These are phyloP conservation scores for Aspergillus sp. DNA, from an alignment of 2,329 filamentous ascomycete genomes.

Conservation along the genomic window DNA sequence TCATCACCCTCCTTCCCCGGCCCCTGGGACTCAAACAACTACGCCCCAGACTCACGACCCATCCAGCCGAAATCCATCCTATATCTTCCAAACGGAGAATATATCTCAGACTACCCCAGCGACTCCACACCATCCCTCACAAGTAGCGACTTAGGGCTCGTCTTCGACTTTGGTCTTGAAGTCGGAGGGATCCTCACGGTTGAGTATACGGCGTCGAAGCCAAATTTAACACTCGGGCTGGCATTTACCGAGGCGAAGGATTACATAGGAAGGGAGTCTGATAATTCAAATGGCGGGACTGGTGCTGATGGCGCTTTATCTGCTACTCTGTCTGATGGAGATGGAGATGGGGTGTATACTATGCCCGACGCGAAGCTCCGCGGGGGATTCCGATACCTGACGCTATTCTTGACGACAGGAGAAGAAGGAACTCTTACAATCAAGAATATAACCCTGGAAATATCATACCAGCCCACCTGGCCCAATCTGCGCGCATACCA, in stretches of 20 bases:
- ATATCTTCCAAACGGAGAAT: slow-evolving; percentile 31
- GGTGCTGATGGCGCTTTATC: slow-evolving; percentile 47
- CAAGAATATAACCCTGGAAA: slow-evolving; percentile 42
- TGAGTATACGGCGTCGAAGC: slow-evolving; percentile 45
- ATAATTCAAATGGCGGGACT: slow-evolving; percentile 48
- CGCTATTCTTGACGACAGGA: slow-evolving; percentile 32
- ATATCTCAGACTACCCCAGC: slow-evolving; percentile 21
- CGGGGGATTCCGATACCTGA: slow-evolving; percentile 48
- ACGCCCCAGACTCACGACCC: slow-evolving; percentile 53
- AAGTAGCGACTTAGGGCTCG: slow-evolving; percentile 46
- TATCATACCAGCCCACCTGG: slow-evolving; percentile 53
- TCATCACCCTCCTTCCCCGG: slow-evolving; percentile 54
- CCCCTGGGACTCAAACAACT: slow-evolving; percentile 59
- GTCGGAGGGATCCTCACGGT: slow-evolving; percentile 58
- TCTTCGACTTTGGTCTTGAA: slow-evolving; percentile 61
- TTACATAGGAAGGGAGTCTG: slow-evolving; percentile 49
- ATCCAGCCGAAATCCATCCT: slow-evolving; percentile 49
- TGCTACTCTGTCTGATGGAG: slow-evolving; percentile 33
- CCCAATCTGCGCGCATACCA: slow-evolving; percentile 53
- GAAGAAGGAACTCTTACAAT: slow-evolving; percentile 35
- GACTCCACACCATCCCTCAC: slow-evolving; percentile 37
- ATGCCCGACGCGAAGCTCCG: slow-evolving; percentile 43
- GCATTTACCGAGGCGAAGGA: slow-evolving; percentile 52
- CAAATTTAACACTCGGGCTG: slow-evolving; percentile 39
- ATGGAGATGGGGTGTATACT: slow-evolving; percentile 36